These are phyloP conservation scores for Dillenia suffruticosa DNA, from an alignment of 164 flowering plant species.

Conservation along the genomic window DNA sequence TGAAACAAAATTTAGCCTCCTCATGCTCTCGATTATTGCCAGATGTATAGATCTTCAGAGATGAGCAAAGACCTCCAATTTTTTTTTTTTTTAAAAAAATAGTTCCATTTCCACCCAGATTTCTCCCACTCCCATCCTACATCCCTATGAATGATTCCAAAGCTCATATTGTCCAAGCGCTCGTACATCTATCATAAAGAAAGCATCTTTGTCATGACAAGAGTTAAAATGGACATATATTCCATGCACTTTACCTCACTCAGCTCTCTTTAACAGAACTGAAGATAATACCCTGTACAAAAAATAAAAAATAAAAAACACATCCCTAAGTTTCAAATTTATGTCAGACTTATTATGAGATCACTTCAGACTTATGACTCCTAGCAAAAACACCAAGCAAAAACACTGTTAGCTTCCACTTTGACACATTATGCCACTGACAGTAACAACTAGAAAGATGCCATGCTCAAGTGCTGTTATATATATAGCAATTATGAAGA, in stretches of 20 bases:
- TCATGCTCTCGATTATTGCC: constrained; percentile 61
- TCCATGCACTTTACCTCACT: constrained; percentile 55
- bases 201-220: constrained; percentile 74
- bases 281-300: constrained; percentile 17
- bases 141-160: constrained; percentile 90
- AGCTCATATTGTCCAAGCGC: constrained; percentile 97
- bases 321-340: too few relatives aligned
- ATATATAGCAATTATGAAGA: too few relatives aligned
- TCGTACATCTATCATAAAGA: constrained; percentile 92
- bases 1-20: constrained; percentile 57
- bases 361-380: too few relatives aligned
- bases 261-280: constrained; percentile 31
- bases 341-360: too few relatives aligned
- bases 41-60: constrained; percentile 52
- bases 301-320: too few relatives aligned
- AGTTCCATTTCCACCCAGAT: constrained; percentile 62
- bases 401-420: too few relatives aligned
- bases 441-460: too few relatives aligned
- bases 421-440: too few relatives aligned
- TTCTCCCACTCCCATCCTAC: constrained; percentile 79
- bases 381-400: too few relatives aligned
- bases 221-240: constrained; percentile 43
- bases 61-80: constrained; percentile 64
- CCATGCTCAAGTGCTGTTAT: too few relatives aligned
- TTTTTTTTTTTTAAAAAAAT: constrained; percentile 35